phyloP scores from a whole-genome alignment of 2,329 filamentous ascomycete genomes.

The Diplodia sapinea region DNA sequence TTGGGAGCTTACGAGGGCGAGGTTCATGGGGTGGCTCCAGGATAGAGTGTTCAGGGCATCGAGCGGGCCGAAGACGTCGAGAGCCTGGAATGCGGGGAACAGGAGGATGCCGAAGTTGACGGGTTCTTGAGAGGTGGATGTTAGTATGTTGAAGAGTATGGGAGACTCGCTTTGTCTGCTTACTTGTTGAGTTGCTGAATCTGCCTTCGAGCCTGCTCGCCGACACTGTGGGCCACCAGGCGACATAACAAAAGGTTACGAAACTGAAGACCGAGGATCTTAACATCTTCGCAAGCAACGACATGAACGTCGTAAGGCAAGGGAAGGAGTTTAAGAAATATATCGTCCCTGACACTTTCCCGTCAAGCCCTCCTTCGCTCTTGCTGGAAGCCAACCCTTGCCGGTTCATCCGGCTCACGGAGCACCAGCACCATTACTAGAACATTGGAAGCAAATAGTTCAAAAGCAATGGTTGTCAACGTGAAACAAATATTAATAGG shows the following conservation, averaged over 20 bases:
- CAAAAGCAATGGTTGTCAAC: background rate
- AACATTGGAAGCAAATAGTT: background rate
- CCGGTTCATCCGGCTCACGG: background rate
- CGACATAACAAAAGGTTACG: background rate
- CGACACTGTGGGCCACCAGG: no score
- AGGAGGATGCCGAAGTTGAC: slow-evolving; percentile 43
- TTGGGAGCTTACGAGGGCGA: slow-evolving; percentile 36
- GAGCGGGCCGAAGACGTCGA: slow-evolving; percentile 52
- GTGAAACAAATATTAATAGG: slow-evolving; percentile 1
- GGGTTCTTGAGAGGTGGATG: slow-evolving; percentile 30
- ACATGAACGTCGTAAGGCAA: no score
- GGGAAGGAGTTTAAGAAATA: no score
- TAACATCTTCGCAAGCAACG: no score
- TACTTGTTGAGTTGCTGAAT: background rate
- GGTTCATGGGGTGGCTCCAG: background rate
- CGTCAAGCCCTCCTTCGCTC: no score
- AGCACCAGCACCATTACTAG: background rate
- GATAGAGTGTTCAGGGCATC: slow-evolving; percentile 47
- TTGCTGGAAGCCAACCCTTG: background rate
- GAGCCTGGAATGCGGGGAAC: slow-evolving; percentile 48
- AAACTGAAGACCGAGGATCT: background rate
- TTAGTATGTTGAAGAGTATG: background rate
- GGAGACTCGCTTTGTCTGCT: background rate
- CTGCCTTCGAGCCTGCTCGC: background rate
- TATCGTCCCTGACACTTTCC: no score